Percentiles rank a stretch among this genome's conserved stretches.
Evolutionary conservation across 2,329 filamentous ascomycete species (phyloP).

Genomic region (Aaosphaeria pasadenensis): DNA sequence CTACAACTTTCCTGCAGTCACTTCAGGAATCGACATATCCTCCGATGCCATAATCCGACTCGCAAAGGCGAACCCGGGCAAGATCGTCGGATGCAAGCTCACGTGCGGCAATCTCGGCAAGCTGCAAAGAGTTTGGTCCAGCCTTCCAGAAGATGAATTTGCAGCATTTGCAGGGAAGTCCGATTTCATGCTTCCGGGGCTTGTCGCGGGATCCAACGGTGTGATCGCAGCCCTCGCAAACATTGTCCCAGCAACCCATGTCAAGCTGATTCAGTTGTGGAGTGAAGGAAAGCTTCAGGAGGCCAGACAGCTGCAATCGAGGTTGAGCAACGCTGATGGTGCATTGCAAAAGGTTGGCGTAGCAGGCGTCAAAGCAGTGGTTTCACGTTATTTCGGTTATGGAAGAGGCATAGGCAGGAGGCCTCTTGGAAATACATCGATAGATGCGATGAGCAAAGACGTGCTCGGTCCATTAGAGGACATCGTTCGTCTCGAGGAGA

Average conservation of each 20-base stretch:
- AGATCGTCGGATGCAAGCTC: slow-evolving; percentile 68
- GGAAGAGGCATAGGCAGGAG: neutral
- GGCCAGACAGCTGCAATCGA: slow-evolving; percentile 56
- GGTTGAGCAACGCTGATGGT: neutral
- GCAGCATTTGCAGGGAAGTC: slow-evolving; percentile 69
- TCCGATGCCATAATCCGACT: slow-evolving; percentile 62
- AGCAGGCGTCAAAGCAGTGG: neutral
- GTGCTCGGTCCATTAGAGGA: neutral
- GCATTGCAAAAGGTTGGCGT: neutral
- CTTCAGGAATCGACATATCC: slow-evolving; percentile 64
- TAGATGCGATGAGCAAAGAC: neutral
- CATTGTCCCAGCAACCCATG: slow-evolving; percentile 54
- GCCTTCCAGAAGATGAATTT: slow-evolving; percentile 54
- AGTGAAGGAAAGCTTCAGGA: slow-evolving; percentile 54
- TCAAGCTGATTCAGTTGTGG: slow-evolving; percentile 60
- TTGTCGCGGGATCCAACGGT: slow-evolving; percentile 52
- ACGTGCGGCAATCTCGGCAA: slow-evolving; percentile 74
- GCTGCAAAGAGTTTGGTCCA: slow-evolving; percentile 59
- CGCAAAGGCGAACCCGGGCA: slow-evolving; percentile 50
- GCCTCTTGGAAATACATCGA: neutral
- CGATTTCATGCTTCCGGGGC: slow-evolving; percentile 62
- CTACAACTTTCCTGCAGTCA: slow-evolving; percentile 71
- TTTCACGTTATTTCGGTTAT: neutral
- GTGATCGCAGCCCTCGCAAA: slow-evolving; percentile 59
- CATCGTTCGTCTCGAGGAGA: neutral